A percentile compares a stretch with the other conserved stretches of the same genome.
Conservation (phyloP, 2,329 filamentous ascomycete genomes). For the Magnaporthiopsis poae region DNA sequence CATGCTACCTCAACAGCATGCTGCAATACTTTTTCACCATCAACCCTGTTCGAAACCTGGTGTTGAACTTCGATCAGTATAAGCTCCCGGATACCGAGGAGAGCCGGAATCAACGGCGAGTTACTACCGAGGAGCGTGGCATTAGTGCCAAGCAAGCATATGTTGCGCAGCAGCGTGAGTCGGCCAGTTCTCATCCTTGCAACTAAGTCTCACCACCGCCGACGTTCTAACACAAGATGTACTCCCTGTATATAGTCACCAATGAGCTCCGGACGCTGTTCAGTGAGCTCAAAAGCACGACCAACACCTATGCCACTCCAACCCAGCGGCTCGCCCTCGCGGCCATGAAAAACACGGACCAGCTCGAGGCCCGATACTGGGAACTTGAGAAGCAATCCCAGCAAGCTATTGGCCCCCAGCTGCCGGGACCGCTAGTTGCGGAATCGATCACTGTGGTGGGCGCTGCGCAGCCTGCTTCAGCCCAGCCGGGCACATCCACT, state of each 20-base stretch:
- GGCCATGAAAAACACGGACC: conserved; percentile 45
- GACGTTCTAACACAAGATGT: not conserved
- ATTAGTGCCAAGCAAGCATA: conserved; percentile 19
- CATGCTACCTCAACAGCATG: conserved; percentile 93
- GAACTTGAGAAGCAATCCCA: conserved; percentile 1
- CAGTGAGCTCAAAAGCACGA: conserved; percentile 55
- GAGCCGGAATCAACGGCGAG: conserved; percentile 42
- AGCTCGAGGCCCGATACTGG: conserved; percentile 18
- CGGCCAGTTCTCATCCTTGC: not conserved
- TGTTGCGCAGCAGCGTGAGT: conserved; percentile 61
- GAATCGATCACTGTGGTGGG: not conserved
- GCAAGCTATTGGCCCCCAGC: not conserved
- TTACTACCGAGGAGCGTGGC: conserved; percentile 28
- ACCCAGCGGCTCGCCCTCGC: conserved; percentile 70
- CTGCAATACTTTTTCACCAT: conserved; percentile 92
- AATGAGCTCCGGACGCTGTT: conserved; percentile 64
- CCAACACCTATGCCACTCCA: conserved; percentile 55
- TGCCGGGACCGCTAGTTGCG: not conserved
- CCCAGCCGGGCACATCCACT: not conserved
- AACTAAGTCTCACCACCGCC: not conserved
- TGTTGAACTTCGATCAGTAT: conserved; percentile 64
- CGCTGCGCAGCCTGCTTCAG: not conserved
- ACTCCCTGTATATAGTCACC: conserved; percentile 45
- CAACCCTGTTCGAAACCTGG: conserved; percentile 67
- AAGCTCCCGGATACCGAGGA: conserved; percentile 58